Conservation (phyloP, 2,329 filamentous ascomycete genomes). For the Volutella citrinella region DNA sequence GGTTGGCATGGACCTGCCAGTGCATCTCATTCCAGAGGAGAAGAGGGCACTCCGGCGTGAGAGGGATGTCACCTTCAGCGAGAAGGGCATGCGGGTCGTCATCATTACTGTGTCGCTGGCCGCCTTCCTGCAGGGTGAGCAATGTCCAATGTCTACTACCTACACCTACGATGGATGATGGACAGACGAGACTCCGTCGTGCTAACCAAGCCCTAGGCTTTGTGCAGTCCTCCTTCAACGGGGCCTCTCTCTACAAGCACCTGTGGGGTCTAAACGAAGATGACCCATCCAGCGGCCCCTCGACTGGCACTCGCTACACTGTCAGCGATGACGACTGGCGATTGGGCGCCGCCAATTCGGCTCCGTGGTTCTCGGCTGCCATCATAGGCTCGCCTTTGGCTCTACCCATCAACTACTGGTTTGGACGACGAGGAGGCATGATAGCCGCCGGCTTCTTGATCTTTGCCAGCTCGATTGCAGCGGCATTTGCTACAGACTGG, state of each 20-base stretch:
- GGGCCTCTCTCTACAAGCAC: slow-evolving; percentile 32
- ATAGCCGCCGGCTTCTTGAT: slow-evolving; percentile 37
- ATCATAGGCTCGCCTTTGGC: slow-evolving; percentile 37
- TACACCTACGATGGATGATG: no score
- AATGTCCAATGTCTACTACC: neutral
- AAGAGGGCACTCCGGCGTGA: slow-evolving; percentile 36
- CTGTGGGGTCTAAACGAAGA: slow-evolving; percentile 16
- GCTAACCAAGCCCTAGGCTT: slow-evolving; percentile 28
- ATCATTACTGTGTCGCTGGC: slow-evolving; percentile 42
- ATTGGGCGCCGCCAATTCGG: slow-evolving; percentile 38
- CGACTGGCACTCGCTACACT: no score
- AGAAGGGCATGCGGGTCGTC: slow-evolving; percentile 38
- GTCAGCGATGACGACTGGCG: slow-evolving; percentile 30
- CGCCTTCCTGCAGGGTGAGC: slow-evolving; percentile 36
- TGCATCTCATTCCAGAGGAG: slow-evolving; percentile 33
- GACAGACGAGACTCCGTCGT: no score
- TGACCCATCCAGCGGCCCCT: slow-evolving; percentile 9
- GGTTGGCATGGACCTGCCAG: slow-evolving; percentile 24
- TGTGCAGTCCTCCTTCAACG: slow-evolving; percentile 43
- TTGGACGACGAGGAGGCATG: slow-evolving; percentile 40
- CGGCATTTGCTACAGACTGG: slow-evolving; percentile 34
- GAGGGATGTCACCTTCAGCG: slow-evolving; percentile 36
- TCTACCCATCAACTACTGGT: slow-evolving; percentile 38
- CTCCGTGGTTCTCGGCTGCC: slow-evolving; percentile 38
- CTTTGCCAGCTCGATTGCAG: slow-evolving; percentile 35